phyloP scores from a whole-genome alignment of 176 grass and related monocot genomes.

The Juncus effusus region DNA sequence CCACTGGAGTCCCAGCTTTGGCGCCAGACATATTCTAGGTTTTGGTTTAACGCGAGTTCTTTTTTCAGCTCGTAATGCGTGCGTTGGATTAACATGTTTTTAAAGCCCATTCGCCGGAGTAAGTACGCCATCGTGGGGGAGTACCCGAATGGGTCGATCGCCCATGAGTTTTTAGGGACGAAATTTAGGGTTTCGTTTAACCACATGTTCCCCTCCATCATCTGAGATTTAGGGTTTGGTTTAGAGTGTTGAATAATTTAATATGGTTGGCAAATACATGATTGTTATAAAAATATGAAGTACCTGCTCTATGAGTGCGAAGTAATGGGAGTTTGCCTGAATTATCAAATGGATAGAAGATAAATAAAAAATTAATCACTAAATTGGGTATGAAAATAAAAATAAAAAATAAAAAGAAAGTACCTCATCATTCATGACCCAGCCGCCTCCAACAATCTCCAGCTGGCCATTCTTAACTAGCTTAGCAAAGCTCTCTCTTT shows the following conservation, averaged over 20 bases:
- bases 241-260: neutral
- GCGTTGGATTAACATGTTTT: constrained; percentile 94
- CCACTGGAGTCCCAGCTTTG: constrained; percentile 90
- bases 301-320: constrained; percentile 96
- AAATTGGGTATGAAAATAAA: no score
- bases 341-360: constrained; percentile 28
- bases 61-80: constrained; percentile 98
- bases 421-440: constrained; percentile 99
- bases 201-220: constrained; percentile 96
- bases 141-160: constrained; percentile 97
- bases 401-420: neutral
- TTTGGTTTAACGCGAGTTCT: constrained; percentile 70
- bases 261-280: constrained; percentile 2
- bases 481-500: constrained; percentile 59
- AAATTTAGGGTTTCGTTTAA: constrained; percentile 90
- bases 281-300: neutral
- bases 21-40: constrained; percentile 97
- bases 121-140: constrained; percentile 97
- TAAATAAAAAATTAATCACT: neutral
- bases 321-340: constrained; percentile 98
- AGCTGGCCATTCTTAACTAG: constrained; percentile 80
- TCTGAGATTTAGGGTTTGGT: constrained; percentile 39
- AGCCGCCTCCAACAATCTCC: constrained; percentile 94
- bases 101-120: constrained; percentile 89
- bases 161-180: constrained; percentile 95